phyloP scores from a whole-genome alignment of 176 grass and related monocot genomes.

The Puccinellia tenuiflora region DNA sequence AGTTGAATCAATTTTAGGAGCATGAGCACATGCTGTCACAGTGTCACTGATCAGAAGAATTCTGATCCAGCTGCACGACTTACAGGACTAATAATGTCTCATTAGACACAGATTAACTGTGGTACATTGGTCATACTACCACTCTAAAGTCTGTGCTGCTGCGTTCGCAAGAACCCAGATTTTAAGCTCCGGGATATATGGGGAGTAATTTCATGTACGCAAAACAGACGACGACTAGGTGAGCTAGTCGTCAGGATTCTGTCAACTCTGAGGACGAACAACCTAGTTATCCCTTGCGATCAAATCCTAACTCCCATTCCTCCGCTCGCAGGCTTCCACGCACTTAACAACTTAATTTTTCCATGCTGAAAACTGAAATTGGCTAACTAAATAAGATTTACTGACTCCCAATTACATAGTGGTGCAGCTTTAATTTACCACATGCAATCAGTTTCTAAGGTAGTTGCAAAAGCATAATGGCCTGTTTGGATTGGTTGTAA shows the following conservation, averaged over 20 bases:
- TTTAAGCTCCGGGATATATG: background rate
- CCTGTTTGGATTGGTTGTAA: background rate
- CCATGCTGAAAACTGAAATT: conserved; percentile 47
- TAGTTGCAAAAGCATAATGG: background rate
- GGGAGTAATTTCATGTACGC: background rate
- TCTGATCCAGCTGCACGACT: background rate
- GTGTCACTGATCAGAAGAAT: background rate
- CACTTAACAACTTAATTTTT: conserved; percentile 62
- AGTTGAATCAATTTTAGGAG: background rate
- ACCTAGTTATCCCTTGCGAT: too few relatives aligned
- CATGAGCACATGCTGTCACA: background rate
- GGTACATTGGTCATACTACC: too few relatives aligned
- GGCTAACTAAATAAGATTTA: background rate
- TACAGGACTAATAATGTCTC: background rate
- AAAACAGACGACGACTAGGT: background rate
- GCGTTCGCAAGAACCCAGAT: background rate
- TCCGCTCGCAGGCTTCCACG: too few relatives aligned
- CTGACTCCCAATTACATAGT: background rate
- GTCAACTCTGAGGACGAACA: too few relatives aligned
- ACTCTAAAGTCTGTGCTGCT: background rate
- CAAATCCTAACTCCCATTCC: too few relatives aligned
- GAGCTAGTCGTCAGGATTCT: too few relatives aligned
- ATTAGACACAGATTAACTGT: too few relatives aligned
- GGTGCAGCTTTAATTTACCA: background rate
- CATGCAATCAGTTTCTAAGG: background rate